phyloP scores from a whole-genome alignment of 495 filamentous ascomycete species.

The Podospora appendiculata region DNA sequence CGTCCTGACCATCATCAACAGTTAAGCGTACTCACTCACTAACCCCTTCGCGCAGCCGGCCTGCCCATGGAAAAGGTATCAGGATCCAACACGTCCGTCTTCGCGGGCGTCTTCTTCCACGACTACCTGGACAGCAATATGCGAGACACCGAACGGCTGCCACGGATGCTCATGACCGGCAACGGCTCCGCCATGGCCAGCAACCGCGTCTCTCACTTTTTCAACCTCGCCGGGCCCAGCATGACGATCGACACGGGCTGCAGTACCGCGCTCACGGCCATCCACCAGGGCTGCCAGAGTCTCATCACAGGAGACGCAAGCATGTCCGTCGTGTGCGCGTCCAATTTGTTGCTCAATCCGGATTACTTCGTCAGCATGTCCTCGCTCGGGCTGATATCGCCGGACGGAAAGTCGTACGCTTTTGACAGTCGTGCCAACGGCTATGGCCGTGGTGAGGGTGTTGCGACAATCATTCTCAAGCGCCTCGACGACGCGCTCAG shows the following conservation, averaged over 20 bases:
- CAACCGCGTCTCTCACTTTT: constrained; percentile 45
- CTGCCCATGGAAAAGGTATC: constrained; percentile 62
- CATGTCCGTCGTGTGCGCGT: constrained; percentile 31
- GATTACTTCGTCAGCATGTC: constrained; percentile 8
- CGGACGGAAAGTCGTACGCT: constrained; percentile 15
- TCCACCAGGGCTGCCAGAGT: constrained; percentile 43
- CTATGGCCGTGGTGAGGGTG: constrained; percentile 31
- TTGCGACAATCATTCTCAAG: constrained; percentile 38
- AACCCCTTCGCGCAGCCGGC: constrained; percentile 25
- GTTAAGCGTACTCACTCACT: too few species aligned
- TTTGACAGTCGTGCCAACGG: constrained; percentile 24
- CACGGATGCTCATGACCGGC: constrained; percentile 10
- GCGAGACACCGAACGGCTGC: neutral
- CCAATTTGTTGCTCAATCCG: constrained; percentile 17
- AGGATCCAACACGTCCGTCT: constrained; percentile 43
- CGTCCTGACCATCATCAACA: too few species aligned
- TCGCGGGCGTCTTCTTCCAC: neutral
- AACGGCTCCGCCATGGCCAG: constrained; percentile 35
- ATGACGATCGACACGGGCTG: constrained; percentile 48
- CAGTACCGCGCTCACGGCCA: constrained; percentile 39
- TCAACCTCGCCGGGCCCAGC: constrained; percentile 39
- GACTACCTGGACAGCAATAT: neutral
- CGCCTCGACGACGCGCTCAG: constrained; percentile 35
- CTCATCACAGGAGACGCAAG: constrained; percentile 30
- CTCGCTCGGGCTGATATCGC: neutral